Base-by-base conservation (phyloP, 2,329 filamentous ascomycete genomes). In the Cladosporium sp. region DNA sequence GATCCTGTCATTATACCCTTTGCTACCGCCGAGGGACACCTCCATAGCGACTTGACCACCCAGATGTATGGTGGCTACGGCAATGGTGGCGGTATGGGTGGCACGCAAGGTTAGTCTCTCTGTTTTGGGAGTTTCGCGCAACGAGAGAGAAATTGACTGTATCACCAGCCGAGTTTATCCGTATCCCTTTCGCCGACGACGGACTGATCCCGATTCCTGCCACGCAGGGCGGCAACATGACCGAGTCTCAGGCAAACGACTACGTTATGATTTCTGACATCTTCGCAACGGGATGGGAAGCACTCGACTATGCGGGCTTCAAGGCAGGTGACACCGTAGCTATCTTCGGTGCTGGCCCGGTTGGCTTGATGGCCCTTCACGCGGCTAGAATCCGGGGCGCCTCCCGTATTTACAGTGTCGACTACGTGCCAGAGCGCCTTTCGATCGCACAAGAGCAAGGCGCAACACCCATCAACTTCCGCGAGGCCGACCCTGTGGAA, bases 321-420 rank as follows among this genome's bases (percentile, higher is more conserved):
- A 82, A 86, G 56, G 74, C 83, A 33, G 81, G 78, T 7, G 87
- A 93, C 59, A 74, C 82, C 2, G 87, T 93, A 2, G 87, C 86
- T 31, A 82, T 92, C 54, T 93, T 87, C 78, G 88, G 87, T 16
- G 86, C 83, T 0, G 88, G 88, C 0, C 89, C 88, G 0, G 86
- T 93, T 46, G 88, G 89, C 0, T 86, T 61, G 18, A 55, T 61
- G 33, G 52, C 52, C 3, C 52, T 52, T 2, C 55, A 59, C 44
- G 55, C 58, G 0, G 58, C 59, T 5, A 45, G 56, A 9, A 38
- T 61, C 13, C 54, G 58, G 13, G 56, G 59, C 32, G 58, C 59
- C 2, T 56, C 56, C 2, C 14, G 37, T 2, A 53, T 59, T 45
- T 60, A 61, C 55, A 48, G 45, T 11, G 52, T 61, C 18, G 58